A percentile compares a stretch with the other conserved stretches of the same genome.
These are phyloP conservation scores for Coemansia sp. DNA, from an alignment of 192 early-diverging fungal genomes.

Conservation along the genomic window DNA sequence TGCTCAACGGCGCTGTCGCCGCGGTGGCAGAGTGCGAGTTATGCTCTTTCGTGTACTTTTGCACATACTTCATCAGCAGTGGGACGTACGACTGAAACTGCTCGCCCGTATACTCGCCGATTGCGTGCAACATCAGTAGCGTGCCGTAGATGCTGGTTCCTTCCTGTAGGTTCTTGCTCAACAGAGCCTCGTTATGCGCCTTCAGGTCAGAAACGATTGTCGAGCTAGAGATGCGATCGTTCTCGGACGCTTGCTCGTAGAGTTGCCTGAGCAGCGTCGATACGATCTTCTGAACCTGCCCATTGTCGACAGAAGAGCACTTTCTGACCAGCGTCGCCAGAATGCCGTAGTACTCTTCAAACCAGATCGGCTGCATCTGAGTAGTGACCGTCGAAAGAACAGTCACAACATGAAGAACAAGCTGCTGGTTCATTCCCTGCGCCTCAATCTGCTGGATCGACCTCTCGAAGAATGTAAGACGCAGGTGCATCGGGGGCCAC, in stretches of 20 bases:
- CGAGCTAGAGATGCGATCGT: slow-evolving; percentile 38
- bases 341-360: slow-evolving; percentile 49
- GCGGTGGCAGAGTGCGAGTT: slow-evolving; percentile 47
- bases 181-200: slow-evolving; percentile 60
- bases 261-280: slow-evolving; percentile 70
- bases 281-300: slow-evolving; percentile 68
- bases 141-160: slow-evolving; percentile 65
- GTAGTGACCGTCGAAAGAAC: slow-evolving; percentile 41
- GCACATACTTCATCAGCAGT: slow-evolving; percentile 78
- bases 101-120: slow-evolving; percentile 61
- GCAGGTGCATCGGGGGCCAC: slow-evolving; percentile 49
- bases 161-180: slow-evolving; percentile 67
- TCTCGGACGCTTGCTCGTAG: slow-evolving; percentile 58
- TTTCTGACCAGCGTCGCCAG: slow-evolving; percentile 44
- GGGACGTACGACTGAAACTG: slow-evolving; percentile 71
- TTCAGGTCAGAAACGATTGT: slow-evolving; percentile 55
- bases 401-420: slow-evolving; percentile 50
- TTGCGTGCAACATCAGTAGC: slow-evolving; percentile 67
- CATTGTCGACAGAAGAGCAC: slow-evolving; percentile 70
- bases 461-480: slow-evolving; percentile 52
- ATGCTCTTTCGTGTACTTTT: slow-evolving; percentile 84
- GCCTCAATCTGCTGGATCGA: slow-evolving; percentile 52
- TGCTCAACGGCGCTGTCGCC: slow-evolving; percentile 6
- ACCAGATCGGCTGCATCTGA: slow-evolving; percentile 54
- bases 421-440: slow-evolving; percentile 51